These are phyloP conservation scores for Candida railenensis DNA, from an alignment of 805 yeast species.

Conservation along the genomic window DNA sequence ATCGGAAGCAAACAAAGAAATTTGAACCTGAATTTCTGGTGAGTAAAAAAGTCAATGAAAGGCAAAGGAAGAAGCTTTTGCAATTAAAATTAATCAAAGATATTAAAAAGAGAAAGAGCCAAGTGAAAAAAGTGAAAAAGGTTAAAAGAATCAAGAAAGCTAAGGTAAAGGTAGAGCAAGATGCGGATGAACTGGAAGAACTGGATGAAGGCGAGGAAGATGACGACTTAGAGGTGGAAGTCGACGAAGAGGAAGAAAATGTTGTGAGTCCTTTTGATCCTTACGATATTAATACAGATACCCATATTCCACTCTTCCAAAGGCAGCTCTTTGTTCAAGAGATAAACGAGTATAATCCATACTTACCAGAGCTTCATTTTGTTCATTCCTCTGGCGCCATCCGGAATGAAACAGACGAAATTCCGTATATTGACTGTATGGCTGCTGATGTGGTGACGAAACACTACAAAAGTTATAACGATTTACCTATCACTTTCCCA, in stretches of 20 bases:
- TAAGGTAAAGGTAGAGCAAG: constrained; percentile 4
- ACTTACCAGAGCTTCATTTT: constrained; percentile 20
- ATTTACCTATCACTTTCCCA: constrained; percentile 38
- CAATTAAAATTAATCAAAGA: constrained; percentile 14
- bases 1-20: constrained; percentile 21
- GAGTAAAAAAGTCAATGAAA: constrained; percentile 8
- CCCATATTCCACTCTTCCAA: constrained; percentile 21
- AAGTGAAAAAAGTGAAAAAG: constrained; percentile 5
- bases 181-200: constrained; percentile 9
- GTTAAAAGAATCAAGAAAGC: constrained; percentile 2
- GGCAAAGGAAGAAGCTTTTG: constrained; percentile 9
- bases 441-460: constrained; percentile 30
- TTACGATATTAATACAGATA: constrained; percentile 31
- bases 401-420: constrained; percentile 14
- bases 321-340: constrained; percentile 34
- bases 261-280: constrained; percentile 42
- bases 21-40: constrained; percentile 21
- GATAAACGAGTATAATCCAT: constrained; percentile 17
- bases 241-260: constrained; percentile 20
- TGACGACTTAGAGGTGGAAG: constrained; percentile 13
- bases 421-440: constrained; percentile 27
- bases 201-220: constrained; percentile 11
- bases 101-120: constrained; percentile 8
- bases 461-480: constrained; percentile 28
- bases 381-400: constrained; percentile 12